These are phyloP conservation scores for Talaromyces sp. DNA, from an alignment of 2,329 filamentous ascomycete species.

Conservation along the genomic window DNA sequence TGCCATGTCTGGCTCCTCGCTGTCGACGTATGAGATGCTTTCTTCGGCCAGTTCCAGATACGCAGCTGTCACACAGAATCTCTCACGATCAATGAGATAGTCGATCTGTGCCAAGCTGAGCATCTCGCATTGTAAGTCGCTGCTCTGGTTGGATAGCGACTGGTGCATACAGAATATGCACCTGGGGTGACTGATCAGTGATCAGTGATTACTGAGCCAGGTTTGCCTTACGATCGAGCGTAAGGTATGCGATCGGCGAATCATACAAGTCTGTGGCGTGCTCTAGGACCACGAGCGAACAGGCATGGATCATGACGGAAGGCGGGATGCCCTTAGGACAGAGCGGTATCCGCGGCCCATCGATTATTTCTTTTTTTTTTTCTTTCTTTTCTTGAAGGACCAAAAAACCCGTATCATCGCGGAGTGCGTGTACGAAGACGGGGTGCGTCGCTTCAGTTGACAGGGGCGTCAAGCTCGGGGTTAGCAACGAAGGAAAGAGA, in stretches of 20 bases:
- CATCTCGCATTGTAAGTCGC: not conserved
- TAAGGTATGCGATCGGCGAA: conserved; percentile 17
- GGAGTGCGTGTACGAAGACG: not conserved
- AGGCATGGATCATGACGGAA: not conserved
- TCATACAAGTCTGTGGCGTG: conserved; percentile 9
- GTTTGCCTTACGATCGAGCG: conserved; percentile 14
- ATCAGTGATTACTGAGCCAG: conserved; percentile 1
- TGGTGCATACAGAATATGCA: conserved; percentile 11
- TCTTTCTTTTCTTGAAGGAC: too few species aligned
- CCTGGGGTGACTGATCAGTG: not conserved
- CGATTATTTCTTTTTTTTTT: conserved; percentile 8
- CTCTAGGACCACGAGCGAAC: conserved; percentile 17
- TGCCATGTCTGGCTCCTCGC: not conserved
- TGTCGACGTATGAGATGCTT: not conserved
- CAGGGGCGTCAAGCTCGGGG: conserved; percentile 2
- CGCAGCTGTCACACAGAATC: not conserved
- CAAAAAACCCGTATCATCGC: too few species aligned
- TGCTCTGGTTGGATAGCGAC: conserved; percentile 1
- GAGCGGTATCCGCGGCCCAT: conserved; percentile 19
- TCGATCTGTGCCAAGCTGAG: not conserved
- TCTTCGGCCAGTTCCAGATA: not conserved
- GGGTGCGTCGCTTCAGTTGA: conserved; percentile 9
- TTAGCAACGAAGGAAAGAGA: not conserved
- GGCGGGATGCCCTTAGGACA: conserved; percentile 8
- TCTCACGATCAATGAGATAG: not conserved